These are phyloP conservation scores for Colletotrichum coccodes DNA, from an alignment of 2,329 filamentous ascomycete genomes.

Conservation along the genomic window DNA sequence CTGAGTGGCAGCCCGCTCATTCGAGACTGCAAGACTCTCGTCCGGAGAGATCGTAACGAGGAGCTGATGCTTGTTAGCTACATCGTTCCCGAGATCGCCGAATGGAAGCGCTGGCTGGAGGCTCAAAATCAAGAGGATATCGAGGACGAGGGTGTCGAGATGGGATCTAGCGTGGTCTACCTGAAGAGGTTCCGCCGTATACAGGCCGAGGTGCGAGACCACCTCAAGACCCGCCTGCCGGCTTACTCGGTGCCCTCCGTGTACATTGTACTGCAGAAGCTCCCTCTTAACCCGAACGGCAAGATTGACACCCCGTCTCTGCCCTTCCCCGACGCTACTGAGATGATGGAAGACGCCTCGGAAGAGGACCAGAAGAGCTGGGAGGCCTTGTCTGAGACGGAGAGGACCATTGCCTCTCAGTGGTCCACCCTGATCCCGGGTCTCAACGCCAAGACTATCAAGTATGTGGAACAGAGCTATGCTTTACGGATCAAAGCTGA, in stretches of 20 bases:
- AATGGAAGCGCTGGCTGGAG: conserved; percentile 77
- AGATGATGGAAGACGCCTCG: conserved; percentile 49
- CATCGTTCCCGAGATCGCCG: conserved; percentile 78
- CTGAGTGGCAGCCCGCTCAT: conserved; percentile 79
- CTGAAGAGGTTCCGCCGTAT: conserved; percentile 56
- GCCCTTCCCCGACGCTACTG: conserved; percentile 72
- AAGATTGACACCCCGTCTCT: conserved; percentile 83
- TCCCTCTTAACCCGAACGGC: conserved; percentile 80
- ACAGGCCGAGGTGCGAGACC: conserved; percentile 64
- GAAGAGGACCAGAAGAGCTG: conserved; percentile 54
- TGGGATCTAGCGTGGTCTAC: conserved; percentile 54
- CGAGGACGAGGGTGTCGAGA: conserved; percentile 61
- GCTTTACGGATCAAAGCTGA: conserved; percentile 17
- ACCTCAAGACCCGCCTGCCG: conserved; percentile 78
- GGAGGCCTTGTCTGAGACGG: conserved; percentile 67
- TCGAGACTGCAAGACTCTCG: conserved; percentile 85
- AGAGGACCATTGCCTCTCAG: conserved; percentile 65
- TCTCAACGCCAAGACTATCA: conserved; percentile 73
- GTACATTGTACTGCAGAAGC: conserved; percentile 54
- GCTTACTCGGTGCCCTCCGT: conserved; percentile 55
- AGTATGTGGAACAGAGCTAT: background rate
- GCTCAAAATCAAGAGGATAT: conserved; percentile 63
- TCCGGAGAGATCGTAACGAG: conserved; percentile 85
- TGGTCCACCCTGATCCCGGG: conserved; percentile 79
- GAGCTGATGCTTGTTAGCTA: conserved; percentile 91